These are phyloP conservation scores for Sporothrix globosa DNA, from an alignment of 2,329 filamentous ascomycete species.

Conservation along the genomic window DNA sequence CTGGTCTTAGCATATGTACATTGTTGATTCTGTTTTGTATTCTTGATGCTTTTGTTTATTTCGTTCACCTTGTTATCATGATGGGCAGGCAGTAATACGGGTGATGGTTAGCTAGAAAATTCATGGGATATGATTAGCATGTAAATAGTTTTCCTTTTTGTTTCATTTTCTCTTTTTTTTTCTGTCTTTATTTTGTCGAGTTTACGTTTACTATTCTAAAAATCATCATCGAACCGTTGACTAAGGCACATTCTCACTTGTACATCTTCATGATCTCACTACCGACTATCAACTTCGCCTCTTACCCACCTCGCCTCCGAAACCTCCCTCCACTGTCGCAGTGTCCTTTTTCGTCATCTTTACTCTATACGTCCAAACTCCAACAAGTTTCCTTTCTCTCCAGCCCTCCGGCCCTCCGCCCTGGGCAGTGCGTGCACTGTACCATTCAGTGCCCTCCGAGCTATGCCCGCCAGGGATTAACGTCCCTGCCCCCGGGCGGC, in stretches of 20 bases:
- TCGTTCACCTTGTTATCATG: background rate
- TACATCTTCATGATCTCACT: background rate
- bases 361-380: conserved; percentile 5
- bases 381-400: conserved; percentile 16
- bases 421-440: background rate
- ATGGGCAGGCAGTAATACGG: background rate
- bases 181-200: background rate
- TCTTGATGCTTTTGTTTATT: background rate
- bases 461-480: conserved; percentile 18
- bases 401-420: background rate
- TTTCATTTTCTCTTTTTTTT: background rate
- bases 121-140: background rate
- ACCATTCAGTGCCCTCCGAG: background rate
- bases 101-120: background rate
- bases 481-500: background rate
- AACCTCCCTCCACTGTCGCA: background rate
- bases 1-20: background rate
- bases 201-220: background rate
- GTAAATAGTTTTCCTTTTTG: background rate
- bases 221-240: background rate
- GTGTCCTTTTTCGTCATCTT: background rate
- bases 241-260: background rate
- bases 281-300: background rate
- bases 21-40: background rate
- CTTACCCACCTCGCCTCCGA: background rate